These are phyloP conservation scores for Malus sieversii DNA, from an alignment of 306 rosid genomes.

Conservation along the genomic window DNA sequence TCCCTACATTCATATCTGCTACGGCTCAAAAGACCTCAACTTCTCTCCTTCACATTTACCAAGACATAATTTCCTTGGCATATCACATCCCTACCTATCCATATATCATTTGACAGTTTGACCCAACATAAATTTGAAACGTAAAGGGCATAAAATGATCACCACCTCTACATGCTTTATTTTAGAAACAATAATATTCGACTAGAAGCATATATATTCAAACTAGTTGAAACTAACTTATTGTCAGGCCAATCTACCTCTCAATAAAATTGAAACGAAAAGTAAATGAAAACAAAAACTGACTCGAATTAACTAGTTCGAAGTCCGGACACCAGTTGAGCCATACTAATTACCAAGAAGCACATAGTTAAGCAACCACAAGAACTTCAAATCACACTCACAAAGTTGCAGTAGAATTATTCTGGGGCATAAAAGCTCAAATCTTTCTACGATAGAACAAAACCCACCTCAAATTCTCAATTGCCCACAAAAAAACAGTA, in stretches of 20 bases:
- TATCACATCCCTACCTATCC: not conserved
- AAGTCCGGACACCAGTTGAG: not conserved
- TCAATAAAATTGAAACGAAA: not conserved
- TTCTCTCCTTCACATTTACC: not conserved
- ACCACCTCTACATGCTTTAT: not conserved
- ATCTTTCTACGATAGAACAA: not conserved
- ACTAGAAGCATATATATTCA: not conserved
- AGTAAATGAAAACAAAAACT: not conserved
- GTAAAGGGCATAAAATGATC: not conserved
- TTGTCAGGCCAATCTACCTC: not conserved
- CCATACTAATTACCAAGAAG: not conserved
- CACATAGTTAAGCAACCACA: not conserved
- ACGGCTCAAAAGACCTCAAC: not conserved
- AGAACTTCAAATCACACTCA: not conserved
- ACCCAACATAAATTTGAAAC: not conserved
- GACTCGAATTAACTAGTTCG: not conserved
- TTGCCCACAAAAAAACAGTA: not conserved
- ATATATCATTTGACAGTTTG: not conserved
- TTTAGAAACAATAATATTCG: not conserved
- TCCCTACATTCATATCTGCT: not conserved
- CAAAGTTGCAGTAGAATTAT: not conserved
- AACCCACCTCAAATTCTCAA: constrained; percentile 3
- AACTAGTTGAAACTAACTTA: not conserved
- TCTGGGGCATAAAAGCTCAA: not conserved
- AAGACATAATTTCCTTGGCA: not conserved